Evolutionary conservation across 2,329 filamentous ascomycete species (phyloP), one percentile per base, ranked within the genome.

Genomic region (Eurotiales sp.): DNA sequence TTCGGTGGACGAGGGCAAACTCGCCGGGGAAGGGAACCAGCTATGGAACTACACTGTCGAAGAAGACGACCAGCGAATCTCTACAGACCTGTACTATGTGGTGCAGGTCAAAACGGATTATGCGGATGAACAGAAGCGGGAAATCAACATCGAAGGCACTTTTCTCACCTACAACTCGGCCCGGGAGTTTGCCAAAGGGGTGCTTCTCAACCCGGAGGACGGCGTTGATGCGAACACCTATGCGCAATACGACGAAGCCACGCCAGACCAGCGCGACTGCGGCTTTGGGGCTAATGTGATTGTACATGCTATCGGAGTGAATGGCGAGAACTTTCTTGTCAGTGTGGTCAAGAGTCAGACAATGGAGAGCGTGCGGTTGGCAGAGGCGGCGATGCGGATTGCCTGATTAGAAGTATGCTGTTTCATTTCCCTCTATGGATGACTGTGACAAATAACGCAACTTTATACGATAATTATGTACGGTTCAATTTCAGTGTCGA

Each of bases 251-350:
- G 58, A 59, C 15, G 60, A 65, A 49, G 62, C 61, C 1, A 60
- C 22, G 3, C 52, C 54, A 6, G 45, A 51, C 10, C 60, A 64
- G 29, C 58, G 45, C 8, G 62, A 66, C 30, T 65, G 61, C 27
- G 63, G 61, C 15, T 65, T 58, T 54, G 62, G 63, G 1, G 62
- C 64, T 42, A 65, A 66, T 58, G 63, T 66, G 8, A 27, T 66
- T 19, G 62, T 66, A 25, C 63, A 63, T 57, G 63, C 63, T 2
- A 55, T 60, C 1, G 55, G 59, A 1, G 39, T 58, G 0, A 56
- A 61, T 32, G 61, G 63, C 22, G 59, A 60, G 39, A 65, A 66
- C 30, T 57, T 59, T 30, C 39, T 64, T 17, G 57, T 66, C 36
- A 62, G 57, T 53, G 60, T 66, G 3, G 48, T 66, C 14, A 57